phyloP scores from a whole-genome alignment of 1,284 basidiomycete species.

The Apiotrichum akiyoshidainum region DNA sequence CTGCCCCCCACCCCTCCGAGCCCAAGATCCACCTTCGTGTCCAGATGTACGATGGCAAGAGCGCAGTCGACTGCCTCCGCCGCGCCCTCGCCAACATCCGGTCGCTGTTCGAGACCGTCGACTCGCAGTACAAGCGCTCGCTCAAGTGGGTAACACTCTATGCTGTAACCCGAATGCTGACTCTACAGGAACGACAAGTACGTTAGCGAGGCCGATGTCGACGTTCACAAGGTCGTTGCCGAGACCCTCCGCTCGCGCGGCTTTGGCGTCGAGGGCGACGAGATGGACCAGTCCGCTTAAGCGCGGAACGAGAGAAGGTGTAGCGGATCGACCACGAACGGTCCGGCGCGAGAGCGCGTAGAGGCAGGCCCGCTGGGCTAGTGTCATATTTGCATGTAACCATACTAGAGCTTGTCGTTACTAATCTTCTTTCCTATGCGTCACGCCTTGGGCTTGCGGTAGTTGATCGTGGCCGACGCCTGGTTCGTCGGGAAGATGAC shows the following conservation, averaged over 20 bases:
- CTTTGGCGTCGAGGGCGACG: constrained; percentile 28
- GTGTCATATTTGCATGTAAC: constrained; percentile 6
- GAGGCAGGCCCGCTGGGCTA: no score
- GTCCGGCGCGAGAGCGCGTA: not conserved
- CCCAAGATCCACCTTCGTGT: constrained; percentile 92
- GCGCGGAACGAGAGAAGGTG: not conserved
- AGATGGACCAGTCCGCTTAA: constrained; percentile 21
- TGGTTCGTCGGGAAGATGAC: constrained; percentile 44
- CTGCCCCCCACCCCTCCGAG: constrained; percentile 93
- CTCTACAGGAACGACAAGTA: constrained; percentile 39
- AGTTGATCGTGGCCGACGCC: constrained; percentile 40
- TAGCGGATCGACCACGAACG: not conserved
- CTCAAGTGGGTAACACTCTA: constrained; percentile 49
- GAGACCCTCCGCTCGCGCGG: constrained; percentile 38
- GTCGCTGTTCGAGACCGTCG: constrained; percentile 65
- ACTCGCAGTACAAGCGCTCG: constrained; percentile 63
- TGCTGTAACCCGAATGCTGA: not conserved
- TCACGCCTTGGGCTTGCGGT: constrained; percentile 22
- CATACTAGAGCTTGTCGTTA: not conserved
- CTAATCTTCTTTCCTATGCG: not conserved
- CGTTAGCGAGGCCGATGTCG: constrained; percentile 44
- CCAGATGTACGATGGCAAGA: constrained; percentile 91
- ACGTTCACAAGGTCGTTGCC: constrained; percentile 44
- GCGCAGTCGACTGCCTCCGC: constrained; percentile 72
- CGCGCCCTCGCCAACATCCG: constrained; percentile 72